Base-by-base conservation (phyloP, 371 early-diverging fungal genomes). In the Lichtheimia hyalospora region DNA sequence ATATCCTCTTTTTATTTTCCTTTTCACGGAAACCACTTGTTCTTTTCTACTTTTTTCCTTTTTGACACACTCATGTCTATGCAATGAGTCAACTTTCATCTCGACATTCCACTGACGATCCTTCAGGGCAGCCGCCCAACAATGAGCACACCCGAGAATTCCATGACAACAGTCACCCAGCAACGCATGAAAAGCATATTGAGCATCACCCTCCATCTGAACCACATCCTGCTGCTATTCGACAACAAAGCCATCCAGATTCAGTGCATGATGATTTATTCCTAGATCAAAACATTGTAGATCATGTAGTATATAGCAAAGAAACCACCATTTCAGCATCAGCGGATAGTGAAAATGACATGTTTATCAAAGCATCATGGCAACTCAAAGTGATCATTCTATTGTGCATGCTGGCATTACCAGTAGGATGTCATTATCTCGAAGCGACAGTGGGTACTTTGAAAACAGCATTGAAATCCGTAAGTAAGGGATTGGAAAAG, bases 381-480 rank as follows among this genome's bases (percentile, higher is more conserved):
- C 62, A 39, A 20, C 43, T 62, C n/a, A 67, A 67, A 39, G 3
- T 55, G 3, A 20, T 59, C 4, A 60, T 68, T 24, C 41, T 68
- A 24, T 18, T 60, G 3, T 63, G 60, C 39, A 68, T 68, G 68
- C 68, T 68, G 43, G 46, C 61, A 21, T 50, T 68, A 27, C 68
- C 68, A 14, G 77, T 71, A 10, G 77, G 77, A 7, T 73, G 70
- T 49, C 77, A 77, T 65, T 77, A 68, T 49, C 48, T 77, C 16
- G 72, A 73, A 56, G 77, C 77, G 18, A 77, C 77, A 1, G 49
- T 77, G 39, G 74, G 77, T 41, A 77, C 77, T 28, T 57, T 77
- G 13, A 77, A 77, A 53, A 74, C 77, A 20, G 49, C 67, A 23
- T 49, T 77, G 25, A 77, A 77, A 54, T 23, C 49, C 24, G 77